Percentiles rank a stretch among this genome's conserved stretches.
These are phyloP conservation scores for Rutidosis leptorrhynchoides DNA, from an alignment of 129 eudicot species.

Conservation along the genomic window DNA sequence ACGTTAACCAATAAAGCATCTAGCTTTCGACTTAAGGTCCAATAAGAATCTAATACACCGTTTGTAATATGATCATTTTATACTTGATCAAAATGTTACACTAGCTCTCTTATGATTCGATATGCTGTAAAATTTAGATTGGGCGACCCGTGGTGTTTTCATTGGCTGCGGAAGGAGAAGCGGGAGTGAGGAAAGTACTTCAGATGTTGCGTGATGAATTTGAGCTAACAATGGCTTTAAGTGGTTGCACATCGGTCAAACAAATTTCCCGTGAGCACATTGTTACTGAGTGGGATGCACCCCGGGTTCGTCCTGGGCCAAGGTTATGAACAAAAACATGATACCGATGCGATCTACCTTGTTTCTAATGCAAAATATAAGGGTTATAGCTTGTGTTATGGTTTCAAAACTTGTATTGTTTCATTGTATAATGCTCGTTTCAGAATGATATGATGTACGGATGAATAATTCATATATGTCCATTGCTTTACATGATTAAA, in stretches of 20 bases:
- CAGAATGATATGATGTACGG: slow-evolving; percentile 24
- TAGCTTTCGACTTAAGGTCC: background rate
- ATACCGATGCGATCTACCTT: slow-evolving; percentile 7
- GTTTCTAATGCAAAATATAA: slow-evolving; percentile 18
- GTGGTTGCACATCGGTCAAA: slow-evolving; percentile 71
- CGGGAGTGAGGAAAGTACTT: slow-evolving; percentile 86
- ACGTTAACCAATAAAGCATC: no score
- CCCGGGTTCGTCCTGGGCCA: slow-evolving; percentile 50
- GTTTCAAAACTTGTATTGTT: slow-evolving; percentile 29
- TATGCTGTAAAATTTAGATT: slow-evolving; percentile 36
- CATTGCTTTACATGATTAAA: slow-evolving; percentile 20
- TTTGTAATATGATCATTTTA: background rate
- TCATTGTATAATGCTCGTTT: slow-evolving; percentile 29
- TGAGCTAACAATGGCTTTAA: slow-evolving; percentile 91
- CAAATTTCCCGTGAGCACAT: slow-evolving; percentile 83
- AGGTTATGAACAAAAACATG: slow-evolving; percentile 38
- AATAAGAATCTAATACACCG: background rate
- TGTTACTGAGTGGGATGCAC: slow-evolving; percentile 77
- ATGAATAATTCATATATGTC: slow-evolving; percentile 25
- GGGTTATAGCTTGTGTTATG: slow-evolving; percentile 33
- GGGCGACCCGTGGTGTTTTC: slow-evolving; percentile 87
- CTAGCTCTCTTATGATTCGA: background rate
- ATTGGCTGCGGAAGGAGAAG: slow-evolving; percentile 95
- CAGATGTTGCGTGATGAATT: slow-evolving; percentile 88
- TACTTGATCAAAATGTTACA: background rate